Base-by-base conservation (phyloP, 139 green algal genomes). In the Tetradesmus lagerheimii region DNA sequence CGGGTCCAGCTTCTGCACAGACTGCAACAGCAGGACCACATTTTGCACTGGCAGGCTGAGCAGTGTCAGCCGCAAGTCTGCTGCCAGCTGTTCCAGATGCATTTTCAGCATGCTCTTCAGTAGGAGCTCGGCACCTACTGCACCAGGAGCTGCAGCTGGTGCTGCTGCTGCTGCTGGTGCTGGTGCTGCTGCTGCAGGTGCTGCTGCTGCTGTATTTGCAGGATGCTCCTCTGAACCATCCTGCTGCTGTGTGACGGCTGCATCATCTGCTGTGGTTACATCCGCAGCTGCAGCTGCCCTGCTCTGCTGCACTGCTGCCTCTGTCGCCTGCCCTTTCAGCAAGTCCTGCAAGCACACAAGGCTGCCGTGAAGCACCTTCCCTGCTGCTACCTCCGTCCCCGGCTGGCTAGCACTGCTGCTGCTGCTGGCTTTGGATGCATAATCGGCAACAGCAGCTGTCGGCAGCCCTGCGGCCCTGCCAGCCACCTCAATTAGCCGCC, bases 391-490 rank as follows among this genome's bases (percentile, higher is more conserved):
- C 50, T 87, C 34, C 15, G 20, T 77, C 2, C 8, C 62, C 0
- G 81, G 81, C 37, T 47, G 81, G n/a, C 37, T 45, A 0, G 47
- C 34, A 27, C 53, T 23, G 14, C 81, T 87, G 81, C 50, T 37
- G 50, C 53, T 53, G 34, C 25, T 57, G 12, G 50, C 50, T 64
- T 64, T 64, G 50, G 50, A 64, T 27, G 50, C 50, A 64, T 64
- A 64, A 14, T 64, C 50, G 0, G 50, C 50, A 64, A 64, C 50
- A 25, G 50, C 50, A 2, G 50, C 50, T 27, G 50, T 25, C 0
- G 81, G 34, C 34, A 87, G 81, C 2, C 81, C 81, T 87, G 81
- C 81, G 23, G 81, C 62, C 34, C 20, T 87, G 81, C 37, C 81
- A 38, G 31, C 81, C 8, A 38, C n/a, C 31, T 37, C 50, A 34